phyloP scores from a whole-genome alignment of 345 rosid species.

The Rhodamnia argentea region DNA sequence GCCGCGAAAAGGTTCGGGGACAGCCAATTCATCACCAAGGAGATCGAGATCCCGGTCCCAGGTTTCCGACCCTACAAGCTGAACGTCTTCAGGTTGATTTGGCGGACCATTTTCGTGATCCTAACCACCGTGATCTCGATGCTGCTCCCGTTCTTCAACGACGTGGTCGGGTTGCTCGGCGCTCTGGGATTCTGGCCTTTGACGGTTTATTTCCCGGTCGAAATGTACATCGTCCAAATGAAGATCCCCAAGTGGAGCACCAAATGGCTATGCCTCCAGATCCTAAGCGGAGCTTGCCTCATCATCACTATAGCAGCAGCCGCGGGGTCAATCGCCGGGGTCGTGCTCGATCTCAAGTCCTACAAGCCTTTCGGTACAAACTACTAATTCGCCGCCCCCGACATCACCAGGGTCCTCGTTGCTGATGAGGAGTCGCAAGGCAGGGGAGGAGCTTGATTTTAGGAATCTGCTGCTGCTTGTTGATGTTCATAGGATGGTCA shows the following conservation, averaged over 20 bases:
- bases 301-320: slow-evolving; percentile 63
- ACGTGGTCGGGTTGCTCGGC: slow-evolving; percentile 72
- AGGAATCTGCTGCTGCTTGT: not conserved
- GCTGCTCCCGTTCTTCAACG: slow-evolving; percentile 86
- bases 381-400: slow-evolving; percentile 13
- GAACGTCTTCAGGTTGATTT: slow-evolving; percentile 64
- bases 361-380: slow-evolving; percentile 55
- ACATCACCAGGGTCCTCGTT: not conserved
- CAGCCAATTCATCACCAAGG: slow-evolving; percentile 43
- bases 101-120: slow-evolving; percentile 84
- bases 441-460: not conserved
- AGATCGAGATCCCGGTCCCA: slow-evolving; percentile 35
- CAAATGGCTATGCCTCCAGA: slow-evolving; percentile 65
- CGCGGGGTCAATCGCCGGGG: slow-evolving; percentile 73
- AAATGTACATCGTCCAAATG: slow-evolving; percentile 75
- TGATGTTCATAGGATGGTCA: not conserved
- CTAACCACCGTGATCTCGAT: slow-evolving; percentile 62
- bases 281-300: slow-evolving; percentile 68
- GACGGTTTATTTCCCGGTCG: slow-evolving; percentile 81
- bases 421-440: not conserved
- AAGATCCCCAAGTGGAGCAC: slow-evolving; percentile 67
- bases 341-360: slow-evolving; percentile 43
- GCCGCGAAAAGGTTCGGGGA: slow-evolving; percentile 42
- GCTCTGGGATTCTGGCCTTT: slow-evolving; percentile 94
- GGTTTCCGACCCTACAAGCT: slow-evolving; percentile 38